Conservation (phyloP, 768 basidiomycete genomes). For the Tylopilus rubrobrunneus region DNA sequence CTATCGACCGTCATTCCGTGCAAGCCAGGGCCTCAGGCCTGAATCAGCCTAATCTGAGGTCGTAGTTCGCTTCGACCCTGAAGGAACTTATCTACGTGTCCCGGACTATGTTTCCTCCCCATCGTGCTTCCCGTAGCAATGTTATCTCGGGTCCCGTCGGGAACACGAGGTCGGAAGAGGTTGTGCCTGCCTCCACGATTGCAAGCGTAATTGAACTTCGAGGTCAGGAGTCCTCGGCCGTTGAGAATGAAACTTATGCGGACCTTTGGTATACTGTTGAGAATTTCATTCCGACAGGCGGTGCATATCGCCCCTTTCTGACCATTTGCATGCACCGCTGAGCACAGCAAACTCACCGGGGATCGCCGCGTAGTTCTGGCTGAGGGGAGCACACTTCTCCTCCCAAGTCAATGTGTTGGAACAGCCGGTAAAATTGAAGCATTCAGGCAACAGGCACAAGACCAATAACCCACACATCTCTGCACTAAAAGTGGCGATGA, state of each 20-base stretch:
- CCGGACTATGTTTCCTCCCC: background rate
- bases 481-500: background rate
- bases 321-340: too few relatives aligned
- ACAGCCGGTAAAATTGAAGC: too few relatives aligned
- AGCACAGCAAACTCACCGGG: background rate
- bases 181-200: background rate
- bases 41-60: background rate
- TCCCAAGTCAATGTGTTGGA: background rate
- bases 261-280: background rate
- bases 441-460: constrained; percentile 1
- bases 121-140: background rate
- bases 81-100: background rate
- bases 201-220: background rate
- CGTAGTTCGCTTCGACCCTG: background rate
- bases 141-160: background rate
- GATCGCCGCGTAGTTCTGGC: background rate
- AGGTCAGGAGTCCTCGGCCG: background rate
- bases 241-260: background rate
- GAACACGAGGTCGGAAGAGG: background rate
- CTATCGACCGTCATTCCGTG: background rate
- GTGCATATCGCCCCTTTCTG: too few relatives aligned
- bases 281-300: background rate
- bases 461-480: background rate
- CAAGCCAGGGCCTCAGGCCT: background rate
- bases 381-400: background rate